These are phyloP conservation scores for Solidago caesia DNA, from an alignment of 129 eudicot genomes.

Conservation along the genomic window DNA sequence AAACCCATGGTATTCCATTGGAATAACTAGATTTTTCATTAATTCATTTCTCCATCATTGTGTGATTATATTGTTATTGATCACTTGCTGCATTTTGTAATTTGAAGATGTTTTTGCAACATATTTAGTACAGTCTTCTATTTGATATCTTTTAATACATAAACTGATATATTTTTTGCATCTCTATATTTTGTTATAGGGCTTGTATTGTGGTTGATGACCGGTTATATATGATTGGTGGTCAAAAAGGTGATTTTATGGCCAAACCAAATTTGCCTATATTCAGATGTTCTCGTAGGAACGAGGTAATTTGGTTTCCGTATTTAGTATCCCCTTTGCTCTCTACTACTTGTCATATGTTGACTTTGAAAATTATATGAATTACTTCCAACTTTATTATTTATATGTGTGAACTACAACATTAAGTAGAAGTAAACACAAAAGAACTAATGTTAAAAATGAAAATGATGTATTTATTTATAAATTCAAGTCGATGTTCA, in stretches of 20 bases:
- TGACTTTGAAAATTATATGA: background rate
- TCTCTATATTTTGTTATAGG: constrained; percentile 41
- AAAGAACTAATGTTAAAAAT: too few species aligned
- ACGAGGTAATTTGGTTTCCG: constrained; percentile 56
- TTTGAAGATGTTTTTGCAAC: background rate
- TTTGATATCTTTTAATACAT: background rate
- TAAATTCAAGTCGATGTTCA: too few species aligned
- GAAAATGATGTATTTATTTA: too few species aligned
- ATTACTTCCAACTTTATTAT: background rate
- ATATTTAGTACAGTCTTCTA: background rate
- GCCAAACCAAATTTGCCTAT: constrained; percentile 97
- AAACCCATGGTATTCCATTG: constrained; percentile 1
- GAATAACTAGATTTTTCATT: background rate
- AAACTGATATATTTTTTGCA: constrained; percentile 12
- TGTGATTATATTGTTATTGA: constrained; percentile 4
- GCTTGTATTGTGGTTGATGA: constrained; percentile 82
- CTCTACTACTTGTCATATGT: constrained; percentile 2
- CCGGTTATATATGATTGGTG: constrained; percentile 70
- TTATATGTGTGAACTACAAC: too few species aligned
- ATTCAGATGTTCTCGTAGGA: constrained; percentile 90
- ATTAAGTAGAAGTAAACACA: too few species aligned
- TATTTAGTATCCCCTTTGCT: constrained; percentile 5
- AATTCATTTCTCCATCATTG: constrained; percentile 4
- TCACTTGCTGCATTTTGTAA: constrained; percentile 1
- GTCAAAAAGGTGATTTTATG: constrained; percentile 99